These are phyloP conservation scores for Carex kokanica DNA, from an alignment of 176 grass and related monocot species.

Conservation along the genomic window DNA sequence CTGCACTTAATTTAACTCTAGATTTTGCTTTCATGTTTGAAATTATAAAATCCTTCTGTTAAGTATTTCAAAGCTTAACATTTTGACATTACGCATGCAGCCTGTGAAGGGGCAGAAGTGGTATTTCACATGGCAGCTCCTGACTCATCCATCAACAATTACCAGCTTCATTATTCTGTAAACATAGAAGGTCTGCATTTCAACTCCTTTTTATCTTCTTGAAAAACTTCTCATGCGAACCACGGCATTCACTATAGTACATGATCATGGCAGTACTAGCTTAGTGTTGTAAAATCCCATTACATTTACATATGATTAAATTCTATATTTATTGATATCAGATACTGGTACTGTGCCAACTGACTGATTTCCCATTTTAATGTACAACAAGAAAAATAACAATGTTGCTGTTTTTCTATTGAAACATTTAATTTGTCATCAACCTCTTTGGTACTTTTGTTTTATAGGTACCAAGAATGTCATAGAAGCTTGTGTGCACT, in stretches of 20 bases:
- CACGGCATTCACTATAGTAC: neutral
- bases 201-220: constrained; percentile 12
- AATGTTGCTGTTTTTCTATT: neutral
- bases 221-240: neutral
- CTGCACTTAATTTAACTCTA: neutral
- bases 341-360: neutral
- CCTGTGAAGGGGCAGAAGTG: constrained; percentile 77
- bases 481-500: constrained; percentile 68
- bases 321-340: neutral
- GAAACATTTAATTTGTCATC: neutral
- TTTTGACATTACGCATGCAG: constrained; percentile 40
- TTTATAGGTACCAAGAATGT: constrained; percentile 91
- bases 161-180: constrained; percentile 94
- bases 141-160: constrained; percentile 97
- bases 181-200: constrained; percentile 77
- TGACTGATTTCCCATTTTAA: neutral
- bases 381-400: neutral
- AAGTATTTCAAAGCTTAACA: neutral
- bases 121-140: constrained; percentile 99
- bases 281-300: neutral
- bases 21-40: neutral
- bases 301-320: neutral
- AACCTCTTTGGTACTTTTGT: constrained; percentile 1
- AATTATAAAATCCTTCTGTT: neutral
- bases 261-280: neutral